Evolutionary conservation across 768 basidiomycete genomes (phyloP), one percentile per base, ranked within the genome.

Genomic region (Naganishia randhawae): DNA sequence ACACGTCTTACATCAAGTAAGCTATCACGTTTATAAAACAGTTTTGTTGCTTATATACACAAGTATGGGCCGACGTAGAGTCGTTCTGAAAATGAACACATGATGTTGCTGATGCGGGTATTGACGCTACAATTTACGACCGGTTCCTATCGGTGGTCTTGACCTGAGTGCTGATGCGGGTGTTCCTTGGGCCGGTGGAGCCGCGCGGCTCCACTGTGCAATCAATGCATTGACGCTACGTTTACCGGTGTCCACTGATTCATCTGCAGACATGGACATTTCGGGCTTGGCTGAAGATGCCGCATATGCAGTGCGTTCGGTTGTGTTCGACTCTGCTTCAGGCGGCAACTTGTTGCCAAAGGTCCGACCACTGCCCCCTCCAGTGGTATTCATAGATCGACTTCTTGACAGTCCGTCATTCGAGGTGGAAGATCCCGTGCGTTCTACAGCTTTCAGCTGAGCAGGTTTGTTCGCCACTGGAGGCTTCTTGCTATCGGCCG

Each of bases 181-280:
- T 11, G 66, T 67, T 8, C 66, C 66, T 42, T 61, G 66, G 1
- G 53, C 66, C 17, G 67, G 55, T 9, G 52, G 51, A 25, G 71
- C 65, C 32, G 72, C 76, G 50, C 78, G 72, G 61, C 78, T 80
- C 78, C 78, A 80, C 39, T 73, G 55, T 22, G 71, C 70, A 51
- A 80, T 78, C n/a, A 80, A 67, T 16, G 72, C 63, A 62, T 76
- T 76, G 14, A 80, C 78, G 65, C 75, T 74, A 16, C 32, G 51
- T 39, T 55, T 33, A 3, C 33, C 27, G 10, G 31, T 48, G 39
- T 45, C 19, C 32, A 29, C 29, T 22, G 63, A 32, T 19, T 45
- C 48, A 16, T 61, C 57, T 25, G 35, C n/a, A 13, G 61, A 19
- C 5, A 17, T 14, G 14, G 37, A 25, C 57, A 14, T 61, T 13